These are phyloP conservation scores for Ceratobasidium theobromae DNA, from an alignment of 1,284 basidiomycete genomes.

Conservation along the genomic window DNA sequence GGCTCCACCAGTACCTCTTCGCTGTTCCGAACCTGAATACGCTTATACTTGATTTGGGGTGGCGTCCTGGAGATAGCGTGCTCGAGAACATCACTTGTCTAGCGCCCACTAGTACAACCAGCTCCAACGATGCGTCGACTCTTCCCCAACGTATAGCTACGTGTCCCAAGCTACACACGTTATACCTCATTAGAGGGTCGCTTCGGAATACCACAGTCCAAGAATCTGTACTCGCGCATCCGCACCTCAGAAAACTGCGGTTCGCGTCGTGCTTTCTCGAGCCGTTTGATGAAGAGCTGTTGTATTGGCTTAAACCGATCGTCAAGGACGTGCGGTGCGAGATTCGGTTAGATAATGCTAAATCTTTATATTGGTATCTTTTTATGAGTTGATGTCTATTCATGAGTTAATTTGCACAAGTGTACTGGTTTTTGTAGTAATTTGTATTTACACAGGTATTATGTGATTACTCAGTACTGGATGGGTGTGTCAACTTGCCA, in stretches of 20 bases:
- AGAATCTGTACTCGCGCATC: neutral
- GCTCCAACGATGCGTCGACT: too few relatives aligned
- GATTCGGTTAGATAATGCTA: neutral
- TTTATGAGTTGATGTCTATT: neutral
- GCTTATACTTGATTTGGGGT: neutral
- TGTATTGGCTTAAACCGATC: neutral
- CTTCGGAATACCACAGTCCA: neutral
- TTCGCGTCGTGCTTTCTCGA: neutral
- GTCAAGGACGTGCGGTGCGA: neutral
- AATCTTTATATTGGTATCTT: neutral
- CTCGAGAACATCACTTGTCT: neutral
- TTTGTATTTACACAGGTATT: too few relatives aligned
- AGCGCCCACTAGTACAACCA: too few relatives aligned
- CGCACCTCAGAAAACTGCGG: neutral
- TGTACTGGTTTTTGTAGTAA: too few relatives aligned
- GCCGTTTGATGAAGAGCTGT: neutral
- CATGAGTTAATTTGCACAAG: too few relatives aligned
- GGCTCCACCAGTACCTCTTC: neutral
- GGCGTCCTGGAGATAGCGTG: neutral
- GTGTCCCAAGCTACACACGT: neutral
- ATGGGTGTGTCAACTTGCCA: too few relatives aligned
- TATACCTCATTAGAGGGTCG: neutral
- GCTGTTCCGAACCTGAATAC: neutral
- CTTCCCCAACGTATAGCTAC: too few relatives aligned
- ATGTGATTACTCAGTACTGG: too few relatives aligned